These are phyloP conservation scores for Penicillium paxilli DNA, from an alignment of 495 filamentous ascomycete species.

Conservation along the genomic window DNA sequence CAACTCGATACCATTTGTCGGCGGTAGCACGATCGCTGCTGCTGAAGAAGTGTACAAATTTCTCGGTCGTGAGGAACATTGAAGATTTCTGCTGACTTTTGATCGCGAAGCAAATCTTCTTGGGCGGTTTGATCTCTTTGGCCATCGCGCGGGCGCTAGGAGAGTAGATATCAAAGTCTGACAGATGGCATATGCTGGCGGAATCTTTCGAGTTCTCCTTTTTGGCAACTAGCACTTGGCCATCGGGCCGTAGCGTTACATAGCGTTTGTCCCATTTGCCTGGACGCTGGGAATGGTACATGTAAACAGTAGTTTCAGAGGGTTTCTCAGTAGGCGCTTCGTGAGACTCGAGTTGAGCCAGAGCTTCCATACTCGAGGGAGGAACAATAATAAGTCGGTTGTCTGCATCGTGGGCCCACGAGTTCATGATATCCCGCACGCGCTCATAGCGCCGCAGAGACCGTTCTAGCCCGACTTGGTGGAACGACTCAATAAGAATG, in stretches of 20 bases:
- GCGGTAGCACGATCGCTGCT: slow-evolving; percentile 70
- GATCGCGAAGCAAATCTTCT: slow-evolving; percentile 79
- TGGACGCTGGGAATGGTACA: slow-evolving; percentile 78
- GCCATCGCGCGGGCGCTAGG: slow-evolving; percentile 64
- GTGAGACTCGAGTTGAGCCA: slow-evolving; percentile 50
- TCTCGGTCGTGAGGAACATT: slow-evolving; percentile 77
- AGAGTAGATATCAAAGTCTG: slow-evolving; percentile 90
- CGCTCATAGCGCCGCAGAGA: slow-evolving; percentile 84
- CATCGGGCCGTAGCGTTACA: slow-evolving; percentile 70
- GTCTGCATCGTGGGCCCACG: slow-evolving; percentile 78
- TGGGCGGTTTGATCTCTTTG: slow-evolving; percentile 68
- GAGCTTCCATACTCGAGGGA: slow-evolving; percentile 43
- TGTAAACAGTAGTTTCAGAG: slow-evolving; percentile 59
- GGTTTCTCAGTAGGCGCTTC: slow-evolving; percentile 60
- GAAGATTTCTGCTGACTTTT: slow-evolving; percentile 91
- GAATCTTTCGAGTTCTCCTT: slow-evolving; percentile 58
- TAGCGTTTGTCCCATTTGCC: slow-evolving; percentile 87
- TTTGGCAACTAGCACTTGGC: slow-evolving; percentile 75
- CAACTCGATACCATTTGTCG: slow-evolving; percentile 62
- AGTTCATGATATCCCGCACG: slow-evolving; percentile 86
- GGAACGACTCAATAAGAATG: slow-evolving; percentile 75
- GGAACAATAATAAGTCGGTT: slow-evolving; percentile 66
- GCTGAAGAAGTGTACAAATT: slow-evolving; percentile 90
- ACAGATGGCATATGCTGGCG: slow-evolving; percentile 76
- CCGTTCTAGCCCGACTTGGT: slow-evolving; percentile 75